Percentiles rank a stretch among this genome's conserved stretches.
phyloP scores from a whole-genome alignment of 2,329 filamentous ascomycete species.

The Monilinia fructigena region DNA sequence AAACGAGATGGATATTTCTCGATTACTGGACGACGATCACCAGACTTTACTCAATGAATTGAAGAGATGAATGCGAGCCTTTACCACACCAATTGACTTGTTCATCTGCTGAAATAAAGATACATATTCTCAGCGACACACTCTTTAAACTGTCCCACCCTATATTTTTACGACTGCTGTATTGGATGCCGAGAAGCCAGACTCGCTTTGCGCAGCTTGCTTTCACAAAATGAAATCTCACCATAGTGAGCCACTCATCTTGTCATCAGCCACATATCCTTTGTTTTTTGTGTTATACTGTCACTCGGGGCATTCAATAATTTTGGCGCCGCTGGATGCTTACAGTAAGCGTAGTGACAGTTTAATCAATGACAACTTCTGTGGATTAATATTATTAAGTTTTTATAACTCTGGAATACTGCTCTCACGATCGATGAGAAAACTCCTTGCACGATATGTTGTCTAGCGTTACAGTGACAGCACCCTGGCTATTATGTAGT shows the following conservation, averaged over 20 bases:
- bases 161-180: not conserved
- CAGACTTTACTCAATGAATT: not conserved
- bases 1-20: slow-evolving; percentile 62
- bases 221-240: not conserved
- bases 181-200: not conserved
- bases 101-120: not conserved
- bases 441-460: not conserved
- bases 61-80: not conserved
- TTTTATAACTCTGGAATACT: not conserved
- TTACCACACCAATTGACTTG: not conserved
- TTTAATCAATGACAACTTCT: too few species aligned
- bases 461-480: not conserved
- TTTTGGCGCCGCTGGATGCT: too few species aligned
- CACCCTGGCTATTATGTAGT: not conserved
- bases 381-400: not conserved
- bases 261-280: not conserved
- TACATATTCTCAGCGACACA: not conserved
- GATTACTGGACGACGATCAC: slow-evolving; percentile 41
- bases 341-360: not conserved
- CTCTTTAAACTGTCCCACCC: not conserved
- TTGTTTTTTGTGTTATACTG: not conserved
- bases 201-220: not conserved
- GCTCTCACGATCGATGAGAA: not conserved
- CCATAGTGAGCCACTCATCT: not conserved
- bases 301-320: not conserved